These are phyloP conservation scores for Beauveria scarabaeidicola DNA, from an alignment of 2,329 filamentous ascomycete species.

Conservation along the genomic window DNA sequence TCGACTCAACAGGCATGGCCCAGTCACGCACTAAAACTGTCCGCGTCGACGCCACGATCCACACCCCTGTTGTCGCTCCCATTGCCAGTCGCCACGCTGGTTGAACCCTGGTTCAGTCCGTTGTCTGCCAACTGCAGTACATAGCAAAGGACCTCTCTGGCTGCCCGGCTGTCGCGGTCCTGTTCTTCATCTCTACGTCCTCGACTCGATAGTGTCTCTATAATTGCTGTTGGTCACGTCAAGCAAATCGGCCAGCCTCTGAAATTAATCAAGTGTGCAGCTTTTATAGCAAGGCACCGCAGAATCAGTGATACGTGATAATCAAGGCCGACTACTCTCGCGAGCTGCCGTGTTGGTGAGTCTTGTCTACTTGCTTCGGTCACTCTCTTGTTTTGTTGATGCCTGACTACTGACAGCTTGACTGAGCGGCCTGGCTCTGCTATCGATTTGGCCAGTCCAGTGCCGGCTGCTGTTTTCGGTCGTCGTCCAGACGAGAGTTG, in stretches of 20 bases:
- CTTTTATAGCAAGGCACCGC: background rate
- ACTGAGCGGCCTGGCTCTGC: background rate
- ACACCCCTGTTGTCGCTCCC: conserved; percentile 6
- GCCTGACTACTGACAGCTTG: background rate
- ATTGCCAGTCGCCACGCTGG: background rate
- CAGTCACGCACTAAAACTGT: background rate
- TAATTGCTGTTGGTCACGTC: background rate
- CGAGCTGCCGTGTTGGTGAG: background rate
- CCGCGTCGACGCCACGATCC: conserved; percentile 7
- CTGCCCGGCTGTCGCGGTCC: conserved; percentile 1
- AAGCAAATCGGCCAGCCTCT: background rate
- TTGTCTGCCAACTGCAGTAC: conserved; percentile 1
- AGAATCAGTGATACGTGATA: background rate
- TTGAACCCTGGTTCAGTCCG: background rate
- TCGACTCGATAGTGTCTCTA: background rate
- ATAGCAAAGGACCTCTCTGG: background rate
- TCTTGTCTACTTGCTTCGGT: background rate
- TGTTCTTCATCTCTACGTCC: background rate
- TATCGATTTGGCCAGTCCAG: background rate
- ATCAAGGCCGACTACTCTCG: background rate
- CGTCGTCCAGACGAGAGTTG: background rate
- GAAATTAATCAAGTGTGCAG: background rate
- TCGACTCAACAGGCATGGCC: background rate
- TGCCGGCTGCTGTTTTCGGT: background rate
- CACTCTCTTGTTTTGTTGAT: background rate